These are phyloP conservation scores for Neophaeococcomyces mojaviensis DNA, from an alignment of 2,329 filamentous ascomycete genomes.

Conservation along the genomic window DNA sequence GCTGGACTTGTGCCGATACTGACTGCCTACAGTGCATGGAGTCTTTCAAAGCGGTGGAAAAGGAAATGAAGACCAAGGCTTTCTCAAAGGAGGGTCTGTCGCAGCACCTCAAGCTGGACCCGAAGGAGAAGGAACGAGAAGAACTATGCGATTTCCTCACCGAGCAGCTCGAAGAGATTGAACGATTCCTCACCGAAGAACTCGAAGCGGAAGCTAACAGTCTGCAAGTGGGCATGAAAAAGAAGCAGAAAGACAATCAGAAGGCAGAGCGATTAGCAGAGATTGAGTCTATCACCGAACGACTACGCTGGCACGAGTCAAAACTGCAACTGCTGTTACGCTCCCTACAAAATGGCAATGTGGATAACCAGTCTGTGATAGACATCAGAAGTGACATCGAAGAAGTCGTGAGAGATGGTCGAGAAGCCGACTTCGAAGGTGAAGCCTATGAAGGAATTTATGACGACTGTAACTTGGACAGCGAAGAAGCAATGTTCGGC, in stretches of 20 bases:
- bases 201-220: constrained; percentile 84
- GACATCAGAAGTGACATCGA: constrained; percentile 86
- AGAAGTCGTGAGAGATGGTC: constrained; percentile 88
- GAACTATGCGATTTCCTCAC: constrained; percentile 82
- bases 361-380: constrained; percentile 79
- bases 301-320: constrained; percentile 92
- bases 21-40: constrained; percentile 61
- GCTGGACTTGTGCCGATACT: constrained; percentile 14
- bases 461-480: constrained; percentile 84
- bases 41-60: constrained; percentile 99
- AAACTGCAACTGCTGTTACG: constrained; percentile 87
- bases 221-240: constrained; percentile 84
- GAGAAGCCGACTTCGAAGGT: constrained; percentile 73
- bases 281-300: constrained; percentile 75
- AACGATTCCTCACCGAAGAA: constrained; percentile 68
- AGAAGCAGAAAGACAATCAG: constrained; percentile 76
- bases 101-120: constrained; percentile 85
- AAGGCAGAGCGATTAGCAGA: constrained; percentile 85
- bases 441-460: constrained; percentile 86
- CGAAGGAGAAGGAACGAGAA: constrained; percentile 92
- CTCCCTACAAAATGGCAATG: constrained; percentile 82
- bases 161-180: constrained; percentile 80
- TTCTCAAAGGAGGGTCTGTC: constrained; percentile 97
- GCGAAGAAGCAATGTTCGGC: constrained; percentile 83
- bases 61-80: constrained; percentile 99